Base-by-base conservation (phyloP, 2,329 filamentous ascomycete genomes). In the Laburnicola sp. region DNA sequence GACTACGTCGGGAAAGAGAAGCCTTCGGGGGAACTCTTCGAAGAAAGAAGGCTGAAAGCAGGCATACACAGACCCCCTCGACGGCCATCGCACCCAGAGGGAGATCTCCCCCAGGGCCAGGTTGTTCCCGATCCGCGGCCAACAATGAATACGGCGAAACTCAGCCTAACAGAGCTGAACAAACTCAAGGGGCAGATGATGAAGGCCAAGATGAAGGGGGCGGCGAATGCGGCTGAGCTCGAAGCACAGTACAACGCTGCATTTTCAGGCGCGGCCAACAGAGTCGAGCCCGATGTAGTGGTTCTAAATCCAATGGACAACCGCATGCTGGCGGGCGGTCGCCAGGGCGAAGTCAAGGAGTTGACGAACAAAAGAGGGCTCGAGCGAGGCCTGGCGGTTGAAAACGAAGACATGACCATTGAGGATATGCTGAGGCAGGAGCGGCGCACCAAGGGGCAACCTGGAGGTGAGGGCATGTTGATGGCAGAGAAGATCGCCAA, bases 381-480 rank as follows among this genome's bases (percentile, higher is more conserved):
- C 4, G 92, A 96, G 72, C 85, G 92, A 47, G 94, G 93, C 1
- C 81, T 86, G 6, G 88, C 99, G 4, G 85, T 89, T 61, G 91
- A 94, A 58, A 97, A 97, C 67, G 89, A 95, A 46, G 91, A 97
- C 63, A 97, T 99, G 91, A 87, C 80, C 27, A 88, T 99, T 53
- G 91, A 96, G 47, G 94, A 99, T 72, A 99, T 99, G 94, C 85
- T 99, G 16, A 86, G 91, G 26, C 92, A 97, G 73, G 94, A 99
- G 74, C 85, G 90, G 31, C 87, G 93, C 48, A 97, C 90, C 3
- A 86, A 86, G 51, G 86, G 86, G 11, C 85, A 90, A 65, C 78
- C 79, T 3, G 90, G 89, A 36, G 91, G 91, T 46, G 92, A 97
- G 68, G 89, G 89, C 1, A 79, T 86, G 62, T 84, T 89, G 3